Percentiles rank a stretch among this genome's conserved stretches.
Evolutionary conservation across 805 yeast species (phyloP).

Genomic region (Ogataea dorogensis): DNA sequence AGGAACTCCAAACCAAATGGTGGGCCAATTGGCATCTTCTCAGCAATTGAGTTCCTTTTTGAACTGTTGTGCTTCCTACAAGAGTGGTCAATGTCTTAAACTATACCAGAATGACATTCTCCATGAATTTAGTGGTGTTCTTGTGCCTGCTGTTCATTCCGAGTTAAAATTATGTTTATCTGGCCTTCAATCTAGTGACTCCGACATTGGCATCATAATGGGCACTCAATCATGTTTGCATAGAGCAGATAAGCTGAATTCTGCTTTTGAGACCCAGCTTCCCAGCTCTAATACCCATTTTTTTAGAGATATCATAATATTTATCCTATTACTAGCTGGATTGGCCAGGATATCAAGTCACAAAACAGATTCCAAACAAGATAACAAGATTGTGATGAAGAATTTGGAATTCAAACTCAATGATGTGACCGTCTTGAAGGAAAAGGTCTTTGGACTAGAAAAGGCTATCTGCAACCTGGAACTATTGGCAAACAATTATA

Average conservation of each 20-base stretch:
- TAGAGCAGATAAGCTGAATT: constrained; percentile 16
- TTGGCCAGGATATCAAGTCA: not conserved
- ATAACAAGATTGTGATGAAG: not conserved
- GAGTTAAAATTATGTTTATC: constrained; percentile 19
- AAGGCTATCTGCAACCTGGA: constrained; percentile 20
- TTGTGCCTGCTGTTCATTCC: constrained; percentile 15
- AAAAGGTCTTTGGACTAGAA: constrained; percentile 18
- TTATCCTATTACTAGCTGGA: not conserved
- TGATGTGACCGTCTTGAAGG: constrained; percentile 17
- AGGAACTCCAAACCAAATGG: not conserved
- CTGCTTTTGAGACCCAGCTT: constrained; percentile 3
- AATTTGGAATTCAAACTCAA: constrained; percentile 5
- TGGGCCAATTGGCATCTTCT: constrained; percentile 3
- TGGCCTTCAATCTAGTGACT: constrained; percentile 5
- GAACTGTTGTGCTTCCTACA: constrained; percentile 19
- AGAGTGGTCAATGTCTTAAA: constrained; percentile 14
- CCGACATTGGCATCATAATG: constrained; percentile 13
- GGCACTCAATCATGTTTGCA: constrained; percentile 20
- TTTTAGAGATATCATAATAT: constrained; percentile 2
- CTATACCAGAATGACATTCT: constrained; percentile 14
- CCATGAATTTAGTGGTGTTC: constrained; percentile 12
- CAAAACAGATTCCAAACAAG: not conserved
- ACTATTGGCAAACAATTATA: constrained; percentile 14
- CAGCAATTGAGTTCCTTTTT: constrained; percentile 7
- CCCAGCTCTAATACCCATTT: not conserved